Conservation (phyloP, 441 rosid genomes). For the Melastoma candidum region DNA sequence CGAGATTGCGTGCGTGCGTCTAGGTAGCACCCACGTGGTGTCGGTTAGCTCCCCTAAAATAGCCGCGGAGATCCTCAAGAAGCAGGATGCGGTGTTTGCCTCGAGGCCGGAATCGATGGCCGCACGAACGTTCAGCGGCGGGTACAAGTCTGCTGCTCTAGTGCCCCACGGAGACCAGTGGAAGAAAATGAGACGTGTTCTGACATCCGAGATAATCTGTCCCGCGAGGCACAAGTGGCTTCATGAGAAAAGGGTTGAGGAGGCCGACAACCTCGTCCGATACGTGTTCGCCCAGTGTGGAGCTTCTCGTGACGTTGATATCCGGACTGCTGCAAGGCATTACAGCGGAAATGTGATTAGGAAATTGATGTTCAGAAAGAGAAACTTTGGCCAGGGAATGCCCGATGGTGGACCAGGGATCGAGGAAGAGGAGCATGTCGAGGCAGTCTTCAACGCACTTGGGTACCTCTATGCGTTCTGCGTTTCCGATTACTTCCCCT, state of each 20-base stretch:
- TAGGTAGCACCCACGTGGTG: constrained; percentile 4
- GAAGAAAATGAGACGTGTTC: constrained; percentile 6
- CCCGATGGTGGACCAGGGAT: background rate
- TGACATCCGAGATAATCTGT: constrained; percentile 3
- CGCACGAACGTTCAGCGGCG: background rate
- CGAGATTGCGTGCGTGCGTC: background rate
- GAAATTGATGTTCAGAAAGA: constrained; percentile 4
- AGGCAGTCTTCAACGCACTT: constrained; percentile 8
- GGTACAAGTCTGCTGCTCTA: constrained; percentile 1
- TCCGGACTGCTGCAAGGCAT: background rate
- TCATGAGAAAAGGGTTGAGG: constrained; percentile 3
- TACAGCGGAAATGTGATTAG: background rate
- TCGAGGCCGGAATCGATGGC: constrained; percentile 3
- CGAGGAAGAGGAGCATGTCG: constrained; percentile 4
- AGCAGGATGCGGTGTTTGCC: constrained; percentile 1
- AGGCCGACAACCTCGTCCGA: background rate
- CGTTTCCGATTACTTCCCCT: constrained; percentile 47
- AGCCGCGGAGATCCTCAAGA: constrained; percentile 4
- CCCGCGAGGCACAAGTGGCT: background rate
- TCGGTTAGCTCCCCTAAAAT: background rate
- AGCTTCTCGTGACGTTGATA: background rate
- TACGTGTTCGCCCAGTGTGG: constrained; percentile 1
- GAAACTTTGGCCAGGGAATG: constrained; percentile 6
- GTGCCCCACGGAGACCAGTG: constrained; percentile 6
- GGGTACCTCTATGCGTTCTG: constrained; percentile 30